phyloP scores from a whole-genome alignment of 2,329 filamentous ascomycete species.

The Xylaria sp. region DNA sequence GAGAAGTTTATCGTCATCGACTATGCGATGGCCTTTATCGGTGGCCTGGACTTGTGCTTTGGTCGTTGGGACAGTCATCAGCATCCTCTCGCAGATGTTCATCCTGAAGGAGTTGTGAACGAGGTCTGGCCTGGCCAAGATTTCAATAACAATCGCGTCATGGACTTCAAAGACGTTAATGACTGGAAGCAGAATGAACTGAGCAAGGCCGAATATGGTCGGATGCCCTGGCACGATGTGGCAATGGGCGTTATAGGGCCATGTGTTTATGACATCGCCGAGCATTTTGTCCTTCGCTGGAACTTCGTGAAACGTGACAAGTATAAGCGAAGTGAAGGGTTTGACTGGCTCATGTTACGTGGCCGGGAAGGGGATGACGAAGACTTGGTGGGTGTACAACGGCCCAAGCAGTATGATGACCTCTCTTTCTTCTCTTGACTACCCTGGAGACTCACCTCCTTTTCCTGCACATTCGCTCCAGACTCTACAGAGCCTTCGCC shows the following conservation, averaged over 20 bases:
- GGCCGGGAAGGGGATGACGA: slow-evolving; percentile 82
- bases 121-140: slow-evolving; percentile 96
- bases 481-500: neutral
- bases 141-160: slow-evolving; percentile 96
- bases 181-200: slow-evolving; percentile 96
- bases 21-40: slow-evolving; percentile 90
- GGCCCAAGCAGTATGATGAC: slow-evolving; percentile 72
- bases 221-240: slow-evolving; percentile 99
- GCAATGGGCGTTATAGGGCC: slow-evolving; percentile 91
- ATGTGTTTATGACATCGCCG: slow-evolving; percentile 91
- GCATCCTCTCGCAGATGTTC: slow-evolving; percentile 86
- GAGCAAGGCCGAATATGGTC: slow-evolving; percentile 87
- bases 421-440: neutral
- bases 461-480: neutral
- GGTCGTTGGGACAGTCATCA: slow-evolving; percentile 92
- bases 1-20: slow-evolving; percentile 98
- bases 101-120: slow-evolving; percentile 81
- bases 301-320: slow-evolving; percentile 98
- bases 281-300: slow-evolving; percentile 95
- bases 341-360: slow-evolving; percentile 85
- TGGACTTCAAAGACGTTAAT: slow-evolving; percentile 91
- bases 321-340: slow-evolving; percentile 87
- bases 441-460: neutral
- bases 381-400: slow-evolving; percentile 86
- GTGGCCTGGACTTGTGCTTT: slow-evolving; percentile 94